Percentiles rank a stretch among this genome's conserved stretches.
Conservation (phyloP, 495 filamentous ascomycete species). For the Aspergillus nidulans region DNA sequence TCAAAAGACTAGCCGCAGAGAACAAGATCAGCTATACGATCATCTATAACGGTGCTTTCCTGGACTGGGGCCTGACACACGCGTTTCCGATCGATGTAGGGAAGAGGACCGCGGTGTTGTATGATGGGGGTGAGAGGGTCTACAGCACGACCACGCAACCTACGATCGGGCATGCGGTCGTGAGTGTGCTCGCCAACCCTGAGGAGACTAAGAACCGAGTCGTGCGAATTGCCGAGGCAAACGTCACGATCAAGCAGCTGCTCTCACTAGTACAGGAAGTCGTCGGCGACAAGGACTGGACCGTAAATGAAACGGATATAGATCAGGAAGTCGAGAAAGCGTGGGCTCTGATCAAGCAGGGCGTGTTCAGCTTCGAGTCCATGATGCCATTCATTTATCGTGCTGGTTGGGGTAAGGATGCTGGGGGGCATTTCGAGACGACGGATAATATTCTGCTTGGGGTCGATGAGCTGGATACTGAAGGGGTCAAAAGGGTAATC, state of each 20-base stretch:
- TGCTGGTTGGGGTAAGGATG: not conserved
- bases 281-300: not conserved
- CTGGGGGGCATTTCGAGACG: not conserved
- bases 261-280: not conserved
- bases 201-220: constrained; percentile 4
- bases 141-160: constrained; percentile 12
- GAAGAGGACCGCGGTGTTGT: not conserved
- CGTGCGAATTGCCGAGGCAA: not conserved
- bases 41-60: constrained; percentile 1
- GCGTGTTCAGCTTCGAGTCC: not conserved
- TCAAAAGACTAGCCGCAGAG: constrained; percentile 16
- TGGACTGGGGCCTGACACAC: constrained; percentile 5
- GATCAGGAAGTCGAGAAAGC: not conserved
- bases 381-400: not conserved
- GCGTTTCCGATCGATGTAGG: constrained; percentile 1
- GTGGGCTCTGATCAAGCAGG: not conserved
- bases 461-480: not conserved
- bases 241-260: not conserved
- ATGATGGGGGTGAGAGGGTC: constrained; percentile 11
- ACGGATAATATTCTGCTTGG: not conserved
- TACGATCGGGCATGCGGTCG: constrained; percentile 7
- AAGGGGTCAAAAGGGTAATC: not conserved
- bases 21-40: constrained; percentile 1
- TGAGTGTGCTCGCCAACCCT: not conserved
- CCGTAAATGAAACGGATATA: not conserved